These are phyloP conservation scores for Leccinum disarticulatum DNA, from an alignment of 768 basidiomycete genomes.

Conservation along the genomic window DNA sequence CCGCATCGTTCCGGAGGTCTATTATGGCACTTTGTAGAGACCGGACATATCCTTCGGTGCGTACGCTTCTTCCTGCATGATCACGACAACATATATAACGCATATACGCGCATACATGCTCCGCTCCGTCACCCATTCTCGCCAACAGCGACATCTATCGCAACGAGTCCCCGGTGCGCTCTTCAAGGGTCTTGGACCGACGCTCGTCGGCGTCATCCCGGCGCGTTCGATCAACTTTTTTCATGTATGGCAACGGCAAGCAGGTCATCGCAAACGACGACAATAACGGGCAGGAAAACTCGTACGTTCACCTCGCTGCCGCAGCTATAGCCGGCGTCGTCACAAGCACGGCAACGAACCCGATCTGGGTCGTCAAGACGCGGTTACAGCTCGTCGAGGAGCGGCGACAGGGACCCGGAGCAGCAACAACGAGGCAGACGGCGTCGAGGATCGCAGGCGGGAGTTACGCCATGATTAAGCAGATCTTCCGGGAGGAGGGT, in stretches of 20 bases:
- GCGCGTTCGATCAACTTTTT: conserved; percentile 98
- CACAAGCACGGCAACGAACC: conserved; percentile 92
- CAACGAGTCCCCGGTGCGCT: conserved; percentile 85
- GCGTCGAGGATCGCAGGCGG: conserved; percentile 43
- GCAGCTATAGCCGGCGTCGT: conserved; percentile 84
- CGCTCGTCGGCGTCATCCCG: conserved; percentile 91
- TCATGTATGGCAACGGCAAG: conserved; percentile 96
- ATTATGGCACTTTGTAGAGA: conserved; percentile 94
- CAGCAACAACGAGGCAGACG: conserved; percentile 3
- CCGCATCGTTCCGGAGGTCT: conserved; percentile 48
- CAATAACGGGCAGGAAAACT: conserved; percentile 75
- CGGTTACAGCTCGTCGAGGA: conserved; percentile 73
- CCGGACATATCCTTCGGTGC: conserved; percentile 84
- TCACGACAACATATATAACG: not conserved
- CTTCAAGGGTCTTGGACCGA: conserved; percentile 94
- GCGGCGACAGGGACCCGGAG: conserved; percentile 14
- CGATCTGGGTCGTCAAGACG: conserved; percentile 99
- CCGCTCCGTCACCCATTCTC: not conserved
- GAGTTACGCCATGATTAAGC: conserved; percentile 60
- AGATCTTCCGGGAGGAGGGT: conserved; percentile 82
- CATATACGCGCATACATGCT: not conserved
- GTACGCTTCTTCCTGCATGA: not conserved
- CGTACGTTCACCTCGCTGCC: conserved; percentile 80
- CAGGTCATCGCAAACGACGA: conserved; percentile 81
- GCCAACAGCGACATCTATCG: conserved; percentile 77